Evolutionary conservation across 306 rosid genomes (phyloP), one percentile per base, ranked within the genome.

Genomic region (Prosopis cineraria): DNA sequence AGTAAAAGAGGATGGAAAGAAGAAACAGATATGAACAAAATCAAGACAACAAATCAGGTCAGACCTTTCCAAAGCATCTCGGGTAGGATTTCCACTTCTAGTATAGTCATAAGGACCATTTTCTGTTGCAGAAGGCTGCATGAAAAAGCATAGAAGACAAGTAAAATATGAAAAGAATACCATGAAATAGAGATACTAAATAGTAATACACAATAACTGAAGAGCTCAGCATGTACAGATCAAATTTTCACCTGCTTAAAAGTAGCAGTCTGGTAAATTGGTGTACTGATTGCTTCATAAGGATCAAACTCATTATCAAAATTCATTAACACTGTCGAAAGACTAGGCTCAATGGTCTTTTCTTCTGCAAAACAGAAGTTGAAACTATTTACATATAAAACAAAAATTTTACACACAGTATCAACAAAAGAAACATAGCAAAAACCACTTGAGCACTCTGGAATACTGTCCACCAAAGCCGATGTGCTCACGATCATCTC

Each of bases 211-310:
- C 34, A 12, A 58, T 52, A 9, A 52, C 29, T n/a, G 8, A 52
- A 19, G 59, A 20, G 13, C 59, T 52, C 59, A 52, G 27, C 13
- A 20, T 20, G 59, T 52, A 20, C 29, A 82, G 68, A 73, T 48
- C 40, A 66, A 64, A 69, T 6, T 24, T 22, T 74, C 50, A 94
- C 98, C 93, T 94, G 98, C 93, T 92, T 92, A 77, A 94, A 94
- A 73, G 97, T 94, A 62, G 97, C 97, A 14, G 98, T 94, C 80
- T 94, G 98, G 80, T 92, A 94, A 78, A 92, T 90, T 1, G 98
- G 98, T 3, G 81, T 65, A 79, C 90, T 94, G 72, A 92, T 74
- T 62, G 98, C 91, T 69, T 83, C 86, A 69, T 78, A 94, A 79
- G 97, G 97, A 89, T 92, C 98, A 68, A 86, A 90, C 83, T 88